phyloP scores from a whole-genome alignment of 2,329 filamentous ascomycete genomes.

The Coniella vitis region DNA sequence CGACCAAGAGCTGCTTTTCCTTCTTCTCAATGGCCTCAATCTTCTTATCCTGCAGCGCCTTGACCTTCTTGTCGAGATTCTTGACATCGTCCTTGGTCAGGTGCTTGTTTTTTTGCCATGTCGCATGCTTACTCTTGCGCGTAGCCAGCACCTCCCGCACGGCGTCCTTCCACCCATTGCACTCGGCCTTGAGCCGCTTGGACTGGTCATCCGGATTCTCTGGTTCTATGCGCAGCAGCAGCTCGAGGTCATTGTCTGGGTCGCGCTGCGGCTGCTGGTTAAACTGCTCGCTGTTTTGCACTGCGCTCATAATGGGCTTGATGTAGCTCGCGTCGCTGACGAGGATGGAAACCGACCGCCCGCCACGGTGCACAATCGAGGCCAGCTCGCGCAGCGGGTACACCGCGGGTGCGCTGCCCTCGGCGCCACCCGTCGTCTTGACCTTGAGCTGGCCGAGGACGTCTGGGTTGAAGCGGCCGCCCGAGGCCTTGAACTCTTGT shows the following conservation, averaged over 20 bases:
- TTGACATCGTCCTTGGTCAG: slow-evolving; percentile 37
- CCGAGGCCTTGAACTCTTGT: slow-evolving; percentile 34
- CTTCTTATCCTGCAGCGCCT: slow-evolving; percentile 46
- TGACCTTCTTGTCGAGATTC: slow-evolving; percentile 38
- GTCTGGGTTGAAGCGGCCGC: slow-evolving; percentile 47
- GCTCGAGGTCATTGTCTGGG: slow-evolving; percentile 53
- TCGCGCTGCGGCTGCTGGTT: slow-evolving; percentile 55
- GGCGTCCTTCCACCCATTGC: slow-evolving; percentile 44
- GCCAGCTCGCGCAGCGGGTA: slow-evolving; percentile 51
- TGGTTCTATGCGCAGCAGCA: slow-evolving; percentile 46
- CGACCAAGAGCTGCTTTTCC: slow-evolving; percentile 42
- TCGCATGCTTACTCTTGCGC: slow-evolving; percentile 42
- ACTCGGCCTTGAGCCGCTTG: slow-evolving; percentile 36
- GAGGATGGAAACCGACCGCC: slow-evolving; percentile 30
- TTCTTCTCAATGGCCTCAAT: slow-evolving; percentile 42
- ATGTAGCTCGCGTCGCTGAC: slow-evolving; percentile 36
- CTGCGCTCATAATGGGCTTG: slow-evolving; percentile 49
- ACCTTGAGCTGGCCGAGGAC: slow-evolving; percentile 40
- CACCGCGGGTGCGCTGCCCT: slow-evolving; percentile 23
- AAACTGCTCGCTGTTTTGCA: slow-evolving; percentile 45
- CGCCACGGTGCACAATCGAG: slow-evolving; percentile 43
- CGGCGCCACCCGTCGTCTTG: slow-evolving; percentile 16
- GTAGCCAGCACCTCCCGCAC: slow-evolving; percentile 40
- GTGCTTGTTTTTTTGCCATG: slow-evolving; percentile 38
- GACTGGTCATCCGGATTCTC: slow-evolving; percentile 42